Conservation (phyloP, 805 yeast genomes). For the Teunomyces kruisii region DNA sequence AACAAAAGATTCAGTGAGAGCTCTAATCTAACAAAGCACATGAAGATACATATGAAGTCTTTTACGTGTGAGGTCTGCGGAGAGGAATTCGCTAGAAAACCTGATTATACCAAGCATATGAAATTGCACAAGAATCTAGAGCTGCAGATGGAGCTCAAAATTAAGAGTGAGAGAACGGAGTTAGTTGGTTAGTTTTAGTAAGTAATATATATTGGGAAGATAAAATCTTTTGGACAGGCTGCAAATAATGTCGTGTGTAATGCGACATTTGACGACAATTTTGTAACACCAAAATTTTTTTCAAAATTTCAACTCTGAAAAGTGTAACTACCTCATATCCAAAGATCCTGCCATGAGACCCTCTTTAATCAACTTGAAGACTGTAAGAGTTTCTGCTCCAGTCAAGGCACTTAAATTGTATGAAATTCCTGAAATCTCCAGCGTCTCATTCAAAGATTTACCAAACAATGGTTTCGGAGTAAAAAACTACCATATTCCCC, state of each 20-base stretch:
- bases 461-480: constrained; percentile 36
- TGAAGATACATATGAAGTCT: constrained; percentile 67
- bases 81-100: constrained; percentile 49
- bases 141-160: constrained; percentile 1
- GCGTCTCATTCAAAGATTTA: constrained; percentile 21
- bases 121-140: constrained; percentile 8
- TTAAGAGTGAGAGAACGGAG: neutral
- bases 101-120: constrained; percentile 42
- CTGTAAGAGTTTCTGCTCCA: constrained; percentile 23
- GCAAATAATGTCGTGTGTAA: neutral
- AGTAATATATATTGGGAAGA: neutral
- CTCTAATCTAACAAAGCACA: constrained; percentile 84
- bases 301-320: neutral
- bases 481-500: constrained; percentile 42
- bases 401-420: constrained; percentile 17
- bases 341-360: constrained; percentile 24
- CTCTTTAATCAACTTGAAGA: constrained; percentile 17
- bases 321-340: neutral
- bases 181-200: neutral
- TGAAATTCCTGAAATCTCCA: constrained; percentile 29
- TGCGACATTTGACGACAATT: constrained; percentile 1
- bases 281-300: constrained; percentile 1
- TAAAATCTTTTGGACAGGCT: neutral
- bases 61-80: constrained; percentile 53
- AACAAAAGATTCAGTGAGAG: constrained; percentile 85